phyloP scores from a whole-genome alignment of 2,329 filamentous ascomycete genomes.

The Phialophora chinensis region DNA sequence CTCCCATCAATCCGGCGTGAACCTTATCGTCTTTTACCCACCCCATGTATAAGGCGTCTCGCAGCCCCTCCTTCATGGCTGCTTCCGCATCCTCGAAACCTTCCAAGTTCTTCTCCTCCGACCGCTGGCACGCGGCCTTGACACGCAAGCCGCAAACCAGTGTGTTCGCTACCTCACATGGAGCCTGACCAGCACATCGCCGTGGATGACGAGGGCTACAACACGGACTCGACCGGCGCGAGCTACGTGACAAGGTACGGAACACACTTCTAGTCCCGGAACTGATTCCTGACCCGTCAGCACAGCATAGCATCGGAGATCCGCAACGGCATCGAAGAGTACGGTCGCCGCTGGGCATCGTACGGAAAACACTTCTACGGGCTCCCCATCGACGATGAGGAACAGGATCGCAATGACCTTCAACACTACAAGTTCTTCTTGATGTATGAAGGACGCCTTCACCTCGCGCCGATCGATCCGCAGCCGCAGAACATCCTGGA shows the following conservation, averaged over 20 bases:
- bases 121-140: not conserved
- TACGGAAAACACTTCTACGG: constrained; percentile 30
- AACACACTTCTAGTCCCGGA: not conserved
- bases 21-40: not conserved
- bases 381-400: constrained; percentile 33
- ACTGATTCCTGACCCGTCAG: constrained; percentile 1
- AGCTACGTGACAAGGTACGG: constrained; percentile 25
- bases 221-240: constrained; percentile 1
- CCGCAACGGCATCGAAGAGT: constrained; percentile 29
- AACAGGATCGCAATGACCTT: constrained; percentile 20
- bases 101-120: not conserved
- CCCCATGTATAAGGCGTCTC: not conserved
- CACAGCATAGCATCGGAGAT: constrained; percentile 28
- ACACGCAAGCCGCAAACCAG: not conserved
- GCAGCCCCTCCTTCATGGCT: not conserved
- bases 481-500: constrained; percentile 28
- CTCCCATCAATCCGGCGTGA: not conserved
- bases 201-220: constrained; percentile 23
- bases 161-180: not conserved
- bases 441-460: constrained; percentile 28
- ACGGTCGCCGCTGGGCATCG: constrained; percentile 27
- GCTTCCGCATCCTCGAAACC: not conserved
- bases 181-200: constrained; percentile 12
- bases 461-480: constrained; percentile 5
- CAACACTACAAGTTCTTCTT: constrained; percentile 36